Conservation (phyloP, 257 asterid genomes). For the Petunia axillaris region DNA sequence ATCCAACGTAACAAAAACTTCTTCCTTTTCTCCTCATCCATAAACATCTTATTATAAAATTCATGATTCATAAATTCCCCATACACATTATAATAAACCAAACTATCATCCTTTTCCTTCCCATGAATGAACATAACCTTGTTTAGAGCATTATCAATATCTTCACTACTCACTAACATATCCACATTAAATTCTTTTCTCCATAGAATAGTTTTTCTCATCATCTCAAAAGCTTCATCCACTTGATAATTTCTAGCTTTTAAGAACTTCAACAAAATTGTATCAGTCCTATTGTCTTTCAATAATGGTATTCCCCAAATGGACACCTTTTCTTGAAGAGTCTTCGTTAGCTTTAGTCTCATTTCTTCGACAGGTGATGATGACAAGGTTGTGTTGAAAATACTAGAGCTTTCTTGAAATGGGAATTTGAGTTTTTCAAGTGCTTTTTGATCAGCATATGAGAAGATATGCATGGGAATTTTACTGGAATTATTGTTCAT, state of each 20-base stretch:
- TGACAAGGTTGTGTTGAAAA: too few species aligned
- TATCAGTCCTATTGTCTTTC: conserved; percentile 54
- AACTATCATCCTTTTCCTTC: conserved; percentile 61
- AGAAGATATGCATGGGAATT: too few species aligned
- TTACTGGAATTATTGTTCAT: too few species aligned
- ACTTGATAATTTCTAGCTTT: conserved; percentile 68
- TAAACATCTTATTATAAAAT: conserved; percentile 51
- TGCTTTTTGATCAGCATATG: background rate
- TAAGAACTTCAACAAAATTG: conserved; percentile 61
- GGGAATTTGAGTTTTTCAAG: background rate
- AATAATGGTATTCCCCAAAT: conserved; percentile 69
- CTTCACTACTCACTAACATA: conserved; percentile 46
- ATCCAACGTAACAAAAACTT: conserved; percentile 58
- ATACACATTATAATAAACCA: conserved; percentile 58
- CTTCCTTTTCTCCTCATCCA: conserved; percentile 61
- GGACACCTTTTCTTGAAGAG: conserved; percentile 58
- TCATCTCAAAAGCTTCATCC: conserved; percentile 62
- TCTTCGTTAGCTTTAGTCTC: background rate
- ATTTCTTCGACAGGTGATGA: background rate
- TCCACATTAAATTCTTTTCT: conserved; percentile 59
- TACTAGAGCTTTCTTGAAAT: background rate
- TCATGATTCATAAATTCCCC: conserved; percentile 79
- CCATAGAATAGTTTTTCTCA: conserved; percentile 63
- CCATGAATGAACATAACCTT: conserved; percentile 55
- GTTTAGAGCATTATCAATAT: conserved; percentile 39